These are phyloP conservation scores for Macrophomina tecta DNA, from an alignment of 2,329 filamentous ascomycete species.

Conservation along the genomic window DNA sequence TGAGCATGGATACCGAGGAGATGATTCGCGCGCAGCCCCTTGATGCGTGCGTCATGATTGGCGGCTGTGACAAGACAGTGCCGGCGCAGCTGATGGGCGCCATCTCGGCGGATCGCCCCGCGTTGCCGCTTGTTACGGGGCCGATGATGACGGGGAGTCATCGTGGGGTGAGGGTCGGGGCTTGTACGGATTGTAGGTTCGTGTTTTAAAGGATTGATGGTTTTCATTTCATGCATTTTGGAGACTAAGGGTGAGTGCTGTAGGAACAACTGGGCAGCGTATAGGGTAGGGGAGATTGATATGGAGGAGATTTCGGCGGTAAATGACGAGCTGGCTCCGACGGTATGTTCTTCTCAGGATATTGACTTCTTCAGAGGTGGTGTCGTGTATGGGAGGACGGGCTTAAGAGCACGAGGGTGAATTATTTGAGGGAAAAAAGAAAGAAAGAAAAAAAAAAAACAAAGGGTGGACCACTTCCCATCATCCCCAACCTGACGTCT, in stretches of 20 bases:
- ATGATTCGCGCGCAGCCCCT: conserved; percentile 76
- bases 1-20: conserved; percentile 82
- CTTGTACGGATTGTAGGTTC: conserved; percentile 70
- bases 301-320: conserved; percentile 74
- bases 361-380: neutral
- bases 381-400: too few species aligned
- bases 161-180: conserved; percentile 68
- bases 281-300: conserved; percentile 68
- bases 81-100: conserved; percentile 78
- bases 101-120: conserved; percentile 75
- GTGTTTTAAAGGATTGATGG: too few species aligned
- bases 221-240: too few species aligned
- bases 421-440: too few species aligned
- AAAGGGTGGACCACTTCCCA: neutral
- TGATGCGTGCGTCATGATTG: conserved; percentile 71
- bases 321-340: conserved; percentile 76
- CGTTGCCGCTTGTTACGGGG: conserved; percentile 71
- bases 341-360: conserved; percentile 50
- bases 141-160: conserved; percentile 78
- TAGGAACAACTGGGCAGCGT: conserved; percentile 74
- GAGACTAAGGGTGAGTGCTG: too few species aligned
- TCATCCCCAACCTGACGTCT: neutral
- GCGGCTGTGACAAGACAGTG: conserved; percentile 76
- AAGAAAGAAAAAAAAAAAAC: neutral
- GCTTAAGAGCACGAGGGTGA: too few species aligned